These are phyloP conservation scores for Leccinum disarticulatum DNA, from an alignment of 768 basidiomycete species.

Conservation along the genomic window DNA sequence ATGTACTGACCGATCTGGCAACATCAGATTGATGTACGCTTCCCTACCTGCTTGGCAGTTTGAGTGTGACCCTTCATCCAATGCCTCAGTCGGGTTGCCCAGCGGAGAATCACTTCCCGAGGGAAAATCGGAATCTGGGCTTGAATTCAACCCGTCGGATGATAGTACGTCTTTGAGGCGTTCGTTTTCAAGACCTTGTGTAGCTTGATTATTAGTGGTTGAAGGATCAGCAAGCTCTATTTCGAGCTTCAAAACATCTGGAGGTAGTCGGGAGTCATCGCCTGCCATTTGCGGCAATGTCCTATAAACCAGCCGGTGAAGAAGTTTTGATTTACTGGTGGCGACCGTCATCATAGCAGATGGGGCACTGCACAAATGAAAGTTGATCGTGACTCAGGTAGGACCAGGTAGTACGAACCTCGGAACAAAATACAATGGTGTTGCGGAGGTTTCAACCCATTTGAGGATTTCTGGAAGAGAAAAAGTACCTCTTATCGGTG, in stretches of 20 bases:
- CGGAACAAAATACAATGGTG: conserved; percentile 47
- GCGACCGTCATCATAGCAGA: conserved; percentile 31
- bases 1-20: conserved; percentile 53
- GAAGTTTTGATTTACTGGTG: conserved; percentile 32
- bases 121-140: neutral
- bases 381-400: neutral
- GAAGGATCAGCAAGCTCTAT: conserved; percentile 26
- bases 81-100: neutral
- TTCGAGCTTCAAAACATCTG: conserved; percentile 41
- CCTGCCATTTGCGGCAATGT: conserved; percentile 26
- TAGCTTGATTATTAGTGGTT: neutral
- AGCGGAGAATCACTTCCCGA: neutral
- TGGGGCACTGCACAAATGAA: conserved; percentile 38
- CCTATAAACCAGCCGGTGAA: conserved; percentile 52
- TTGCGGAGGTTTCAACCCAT: conserved; percentile 41
- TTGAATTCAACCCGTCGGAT: neutral
- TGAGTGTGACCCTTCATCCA: conserved; percentile 4
- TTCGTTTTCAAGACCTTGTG: neutral
- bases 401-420: conserved; percentile 38
- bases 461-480: conserved; percentile 43
- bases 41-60: conserved; percentile 40
- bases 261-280: conserved; percentile 9
- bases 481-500: conserved; percentile 47
- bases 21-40: conserved; percentile 46
- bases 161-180: neutral